These are phyloP conservation scores for Yamadazyma aaseri DNA, from an alignment of 1,139 yeast species.

Conservation along the genomic window DNA sequence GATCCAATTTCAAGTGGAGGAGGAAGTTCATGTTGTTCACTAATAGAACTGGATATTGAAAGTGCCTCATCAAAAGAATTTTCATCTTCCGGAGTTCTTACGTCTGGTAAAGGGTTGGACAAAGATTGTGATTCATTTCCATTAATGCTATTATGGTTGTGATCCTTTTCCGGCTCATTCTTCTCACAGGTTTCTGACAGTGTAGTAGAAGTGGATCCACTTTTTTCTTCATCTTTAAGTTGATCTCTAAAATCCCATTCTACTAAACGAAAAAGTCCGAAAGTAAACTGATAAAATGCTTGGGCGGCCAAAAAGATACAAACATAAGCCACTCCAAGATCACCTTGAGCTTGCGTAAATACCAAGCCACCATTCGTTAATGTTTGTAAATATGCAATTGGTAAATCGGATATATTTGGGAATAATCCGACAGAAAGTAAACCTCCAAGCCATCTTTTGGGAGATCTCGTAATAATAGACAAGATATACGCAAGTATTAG, in stretches of 20 bases:
- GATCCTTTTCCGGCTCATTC: constrained; percentile 6
- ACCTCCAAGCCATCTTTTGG: constrained; percentile 81
- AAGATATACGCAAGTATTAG: constrained; percentile 34
- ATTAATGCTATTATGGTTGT: neutral
- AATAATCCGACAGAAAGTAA: constrained; percentile 63
- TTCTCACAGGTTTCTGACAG: constrained; percentile 4
- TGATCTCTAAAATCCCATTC: constrained; percentile 60
- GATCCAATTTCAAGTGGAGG: constrained; percentile 14
- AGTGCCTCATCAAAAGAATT: constrained; percentile 20
- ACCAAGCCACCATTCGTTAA: constrained; percentile 61
- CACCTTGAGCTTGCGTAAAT: constrained; percentile 59
- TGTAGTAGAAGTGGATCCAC: neutral
- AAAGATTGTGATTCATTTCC: neutral
- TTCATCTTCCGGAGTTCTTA: constrained; percentile 11
- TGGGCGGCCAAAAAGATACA: constrained; percentile 77
- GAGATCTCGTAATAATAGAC: constrained; percentile 46
- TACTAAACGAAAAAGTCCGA: constrained; percentile 73
- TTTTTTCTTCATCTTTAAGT: constrained; percentile 12
- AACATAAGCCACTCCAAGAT: constrained; percentile 82
- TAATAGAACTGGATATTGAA: constrained; percentile 17
- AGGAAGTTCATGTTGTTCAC: constrained; percentile 9
- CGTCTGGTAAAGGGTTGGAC: constrained; percentile 2
- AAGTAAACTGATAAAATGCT: constrained; percentile 66
- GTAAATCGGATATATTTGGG: constrained; percentile 76
- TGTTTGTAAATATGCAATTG: constrained; percentile 85